A percentile compares a stretch with the other conserved stretches of the same genome.
These are phyloP conservation scores for Candida ovalis DNA, from an alignment of 805 yeast genomes.

Conservation along the genomic window DNA sequence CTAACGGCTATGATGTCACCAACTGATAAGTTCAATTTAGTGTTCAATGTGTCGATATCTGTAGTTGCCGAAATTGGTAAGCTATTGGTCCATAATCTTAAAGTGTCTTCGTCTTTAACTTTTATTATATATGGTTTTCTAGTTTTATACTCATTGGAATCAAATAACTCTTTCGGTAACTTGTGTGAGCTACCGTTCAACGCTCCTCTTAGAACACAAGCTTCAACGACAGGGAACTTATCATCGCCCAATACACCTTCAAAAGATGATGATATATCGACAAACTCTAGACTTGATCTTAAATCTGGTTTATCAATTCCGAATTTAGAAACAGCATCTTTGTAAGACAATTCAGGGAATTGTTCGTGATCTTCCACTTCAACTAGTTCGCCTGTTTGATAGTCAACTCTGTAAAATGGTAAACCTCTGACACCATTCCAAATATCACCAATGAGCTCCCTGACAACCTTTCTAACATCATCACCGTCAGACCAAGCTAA, in stretches of 20 bases:
- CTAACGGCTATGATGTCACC: slow-evolving; percentile 80
- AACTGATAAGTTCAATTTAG: slow-evolving; percentile 38
- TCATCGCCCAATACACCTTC: slow-evolving; percentile 31
- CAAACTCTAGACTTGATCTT: slow-evolving; percentile 54
- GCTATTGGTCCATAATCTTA: slow-evolving; percentile 40
- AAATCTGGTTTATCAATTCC: slow-evolving; percentile 97
- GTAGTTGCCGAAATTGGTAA: slow-evolving; percentile 12
- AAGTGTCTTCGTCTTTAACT: slow-evolving; percentile 40
- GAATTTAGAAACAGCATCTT: slow-evolving; percentile 63
- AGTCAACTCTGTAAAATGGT: slow-evolving; percentile 36
- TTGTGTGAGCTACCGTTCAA: slow-evolving; percentile 35
- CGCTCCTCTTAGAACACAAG: slow-evolving; percentile 56
- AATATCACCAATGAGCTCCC: slow-evolving; percentile 46
- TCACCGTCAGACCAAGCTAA: slow-evolving; percentile 73
- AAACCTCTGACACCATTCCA: slow-evolving; percentile 49
- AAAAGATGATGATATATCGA: slow-evolving; percentile 40
- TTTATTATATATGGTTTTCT: slow-evolving; percentile 58
- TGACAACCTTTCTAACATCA: slow-evolving; percentile 66
- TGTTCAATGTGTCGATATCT: slow-evolving; percentile 22
- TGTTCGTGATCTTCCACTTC: slow-evolving; percentile 20
- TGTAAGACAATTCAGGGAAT: slow-evolving; percentile 53
- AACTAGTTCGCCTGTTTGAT: slow-evolving; percentile 29
- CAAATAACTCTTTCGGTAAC: slow-evolving; percentile 31
- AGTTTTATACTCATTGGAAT: slow-evolving; percentile 42
- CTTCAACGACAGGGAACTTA: slow-evolving; percentile 71